Conservation (phyloP, 148 eudicot genomes). For the Nepenthes gracilis region DNA sequence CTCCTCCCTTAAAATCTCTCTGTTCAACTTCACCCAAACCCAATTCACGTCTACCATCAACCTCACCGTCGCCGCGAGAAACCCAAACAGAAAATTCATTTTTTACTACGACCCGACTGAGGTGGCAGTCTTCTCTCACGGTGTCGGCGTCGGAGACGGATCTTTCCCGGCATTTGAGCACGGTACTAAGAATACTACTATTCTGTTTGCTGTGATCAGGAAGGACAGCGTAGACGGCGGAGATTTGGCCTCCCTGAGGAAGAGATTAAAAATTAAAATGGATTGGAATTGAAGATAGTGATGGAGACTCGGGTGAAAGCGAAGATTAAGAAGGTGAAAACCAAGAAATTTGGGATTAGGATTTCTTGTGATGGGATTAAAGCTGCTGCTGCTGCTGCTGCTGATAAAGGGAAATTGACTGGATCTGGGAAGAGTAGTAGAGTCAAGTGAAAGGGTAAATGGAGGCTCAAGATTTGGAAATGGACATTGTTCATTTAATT, state of each 20-base stretch:
- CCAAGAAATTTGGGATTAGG: constrained; percentile 29
- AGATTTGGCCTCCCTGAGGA: constrained; percentile 8
- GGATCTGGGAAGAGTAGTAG: constrained; percentile 13
- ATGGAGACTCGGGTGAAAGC: constrained; percentile 31
- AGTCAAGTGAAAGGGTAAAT: constrained; percentile 35
- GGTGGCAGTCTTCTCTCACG: constrained; percentile 11
- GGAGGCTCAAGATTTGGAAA: constrained; percentile 44
- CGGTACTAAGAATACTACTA: constrained; percentile 30
- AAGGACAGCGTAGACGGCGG: constrained; percentile 7
- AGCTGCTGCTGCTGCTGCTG: constrained; percentile 16
- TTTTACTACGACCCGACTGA: constrained; percentile 30
- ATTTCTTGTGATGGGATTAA: constrained; percentile 32
- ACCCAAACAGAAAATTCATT: constrained; percentile 37
- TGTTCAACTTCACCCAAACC: constrained; percentile 23
- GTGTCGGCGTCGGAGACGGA: constrained; percentile 25
- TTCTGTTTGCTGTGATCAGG: constrained; percentile 14
- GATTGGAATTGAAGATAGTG: constrained; percentile 19
- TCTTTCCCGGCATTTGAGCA: constrained; percentile 23
- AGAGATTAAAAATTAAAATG: constrained; percentile 20
- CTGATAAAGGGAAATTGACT: constrained; percentile 19
- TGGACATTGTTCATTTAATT: constrained; percentile 18
- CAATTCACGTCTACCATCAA: constrained; percentile 24
- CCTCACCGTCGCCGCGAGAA: constrained; percentile 25
- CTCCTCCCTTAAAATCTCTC: constrained; percentile 27
- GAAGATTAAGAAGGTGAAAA: constrained; percentile 25